Base-by-base conservation (phyloP, 305 asterid genomes). In the Lippia alba region DNA sequence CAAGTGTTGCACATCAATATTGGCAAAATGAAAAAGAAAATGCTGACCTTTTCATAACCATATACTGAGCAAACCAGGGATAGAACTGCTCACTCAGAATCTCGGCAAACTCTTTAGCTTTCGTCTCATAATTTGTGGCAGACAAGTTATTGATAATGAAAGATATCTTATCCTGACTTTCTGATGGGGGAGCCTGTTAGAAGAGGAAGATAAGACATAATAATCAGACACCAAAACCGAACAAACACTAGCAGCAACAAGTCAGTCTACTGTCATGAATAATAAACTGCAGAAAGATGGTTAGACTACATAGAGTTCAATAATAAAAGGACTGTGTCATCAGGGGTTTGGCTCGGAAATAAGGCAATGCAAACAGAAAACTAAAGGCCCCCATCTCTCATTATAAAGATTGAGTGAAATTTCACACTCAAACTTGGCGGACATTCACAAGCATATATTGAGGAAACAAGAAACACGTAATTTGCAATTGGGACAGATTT, bases 21-120 rank as follows among this genome's bases (percentile, higher is more conserved):
- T 2, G 62, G 51, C 36, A 45, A 65, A 68, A 34, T 3, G 16
- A 17, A n/a, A 71, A 61, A 39, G 55, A 19, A 63, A 73, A 57
- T 24, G 39, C 77, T 34, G 49, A 91, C 99, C 99, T 91, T 79
- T 92, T 96, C 99, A 96, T 96, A 75, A 96, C 98, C 91, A 96
- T 83, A 79, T 96, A 96, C 84, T 91, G 94, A 54, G 99, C 99
- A 73, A 96, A 96, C 99, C 99, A 96, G 61, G 97, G 94, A 82
- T 83, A 96, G 69, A 85, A 85, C 76, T 85, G 92, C 83, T 86
- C 93, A 67, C 76, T 85, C 80, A 96, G 78, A 59, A 92, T 74
- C 58, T 89, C 99, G 62, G 84, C 44, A 69, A 92, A 89, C 77
- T 92, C 98, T 74, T 91, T 96, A 12, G 97, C 97, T 88, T 96